Evolutionary conservation across 148 eudicot genomes (phyloP).

Genomic region (Heliamphora exappendiculata): DNA sequence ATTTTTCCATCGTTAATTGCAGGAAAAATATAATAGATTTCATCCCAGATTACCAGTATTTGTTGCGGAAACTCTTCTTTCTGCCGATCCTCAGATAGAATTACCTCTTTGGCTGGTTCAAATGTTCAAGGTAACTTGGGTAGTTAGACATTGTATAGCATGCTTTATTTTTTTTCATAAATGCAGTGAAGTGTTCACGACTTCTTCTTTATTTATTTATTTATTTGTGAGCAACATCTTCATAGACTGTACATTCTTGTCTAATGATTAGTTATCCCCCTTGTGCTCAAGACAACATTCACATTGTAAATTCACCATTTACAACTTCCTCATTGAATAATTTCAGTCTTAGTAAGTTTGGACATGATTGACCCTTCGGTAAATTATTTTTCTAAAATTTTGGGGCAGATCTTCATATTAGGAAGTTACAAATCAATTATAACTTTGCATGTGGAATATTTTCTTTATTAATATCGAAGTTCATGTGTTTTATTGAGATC

Average conservation of each 20-base stretch:
- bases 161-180: background rate
- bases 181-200: background rate
- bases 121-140: conserved; percentile 70
- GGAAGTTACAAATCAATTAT: too few relatives aligned
- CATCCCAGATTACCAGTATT: conserved; percentile 76
- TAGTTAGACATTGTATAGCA: background rate
- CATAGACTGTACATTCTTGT: background rate
- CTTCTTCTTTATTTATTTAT: background rate
- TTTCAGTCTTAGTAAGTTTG: background rate
- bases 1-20: conserved; percentile 16
- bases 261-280: background rate
- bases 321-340: background rate
- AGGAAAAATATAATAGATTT: conserved; percentile 72
- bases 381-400: background rate
- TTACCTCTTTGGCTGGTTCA: conserved; percentile 93
- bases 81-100: conserved; percentile 76
- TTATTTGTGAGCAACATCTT: background rate
- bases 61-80: conserved; percentile 90
- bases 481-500: background rate
- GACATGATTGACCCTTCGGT: background rate
- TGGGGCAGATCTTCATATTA: background rate
- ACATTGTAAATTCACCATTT: background rate
- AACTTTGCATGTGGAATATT: background rate
- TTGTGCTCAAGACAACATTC: background rate
- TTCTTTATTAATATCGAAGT: background rate